Evolutionary conservation across 2,329 filamentous ascomycete genomes (phyloP).

Genomic region (Xylaria sp.): DNA sequence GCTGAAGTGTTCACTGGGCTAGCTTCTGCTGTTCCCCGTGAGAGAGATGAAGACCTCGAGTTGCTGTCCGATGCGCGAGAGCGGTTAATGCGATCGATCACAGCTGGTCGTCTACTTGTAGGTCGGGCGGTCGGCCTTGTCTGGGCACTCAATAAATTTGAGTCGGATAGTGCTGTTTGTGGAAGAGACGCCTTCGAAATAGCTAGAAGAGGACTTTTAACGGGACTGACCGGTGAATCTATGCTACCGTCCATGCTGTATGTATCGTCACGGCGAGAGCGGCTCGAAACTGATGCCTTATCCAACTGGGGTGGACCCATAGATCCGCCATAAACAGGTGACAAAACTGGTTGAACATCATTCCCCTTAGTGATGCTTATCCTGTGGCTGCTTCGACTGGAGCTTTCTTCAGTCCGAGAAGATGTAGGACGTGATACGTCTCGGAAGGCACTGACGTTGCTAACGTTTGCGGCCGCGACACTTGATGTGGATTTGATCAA

Average conservation of each 20-base stretch:
- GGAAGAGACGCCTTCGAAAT: constrained; percentile 44
- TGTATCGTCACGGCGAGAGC: constrained; percentile 56
- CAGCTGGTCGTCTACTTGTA: constrained; percentile 57
- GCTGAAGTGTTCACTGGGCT: constrained; percentile 68
- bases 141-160: constrained; percentile 42
- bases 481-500: constrained; percentile 54
- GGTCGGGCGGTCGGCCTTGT: constrained; percentile 50
- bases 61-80: constrained; percentile 56
- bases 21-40: constrained; percentile 65
- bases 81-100: constrained; percentile 66
- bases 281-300: constrained; percentile 44
- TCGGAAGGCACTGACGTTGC: constrained; percentile 59
- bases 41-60: constrained; percentile 69
- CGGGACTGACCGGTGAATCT: constrained; percentile 58
- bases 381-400: constrained; percentile 51
- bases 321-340: constrained; percentile 53
- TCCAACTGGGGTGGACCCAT: constrained; percentile 47
- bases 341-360: constrained; percentile 54
- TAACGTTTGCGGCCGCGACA: constrained; percentile 61
- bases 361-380: constrained; percentile 56
- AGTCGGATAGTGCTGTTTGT: constrained; percentile 50
- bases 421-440: constrained; percentile 57
- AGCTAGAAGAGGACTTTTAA: constrained; percentile 47
- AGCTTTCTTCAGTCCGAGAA: constrained; percentile 56
- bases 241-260: constrained; percentile 58